Evolutionary conservation across 768 basidiomycete genomes (phyloP), one percentile per base, ranked within the genome.

Genomic region (Terana coerulea): DNA sequence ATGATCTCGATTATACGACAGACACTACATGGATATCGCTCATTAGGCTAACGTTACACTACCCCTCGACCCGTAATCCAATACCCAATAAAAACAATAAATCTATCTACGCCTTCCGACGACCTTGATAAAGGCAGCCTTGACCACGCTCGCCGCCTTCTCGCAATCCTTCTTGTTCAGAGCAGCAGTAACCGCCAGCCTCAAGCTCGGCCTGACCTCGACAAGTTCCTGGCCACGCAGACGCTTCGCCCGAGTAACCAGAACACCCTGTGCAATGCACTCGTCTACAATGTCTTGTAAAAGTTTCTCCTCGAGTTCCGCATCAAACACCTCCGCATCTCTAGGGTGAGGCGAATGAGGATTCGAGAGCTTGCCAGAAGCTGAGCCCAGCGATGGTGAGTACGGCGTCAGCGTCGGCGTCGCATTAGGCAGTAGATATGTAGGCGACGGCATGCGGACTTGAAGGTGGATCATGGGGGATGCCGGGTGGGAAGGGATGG

Each of bases 261-360:
- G 73, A 39, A 99, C 86, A 9, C 91, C 93, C 57, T 90, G 88
- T 5, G 73, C 72, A 35, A 92, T 71, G 0, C 80, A 77, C 62
- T 97, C 91, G 53, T 98, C 95, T 12, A 98, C 93, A 11, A 98
- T 82, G 47, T 95, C 92, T 69, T 98, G 95, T 58, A 99, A 64
- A 22, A 92, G 51, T 34, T 74, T 71, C 63, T 98, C 95, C 66
- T 98, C 95, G 12, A 66, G 65, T 19, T 77, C 80, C 39, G 79
- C 70, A 57, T 89, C 79, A 62, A 77, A 79, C 15, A 65, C 67
- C 7, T 63, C 62, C 1, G 72, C 69, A 24, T 81, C 79, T 31
- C 78, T 72, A 0, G 80, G 72, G 0, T 71, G 62, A 1, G 75
- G 64, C 0, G 77, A 74, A 1, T 68, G 58, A 0, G 80, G 78